Percentiles rank a stretch among this genome's conserved stretches.
phyloP scores from a whole-genome alignment of 768 basidiomycete species.

The Agrocybe praecox region DNA sequence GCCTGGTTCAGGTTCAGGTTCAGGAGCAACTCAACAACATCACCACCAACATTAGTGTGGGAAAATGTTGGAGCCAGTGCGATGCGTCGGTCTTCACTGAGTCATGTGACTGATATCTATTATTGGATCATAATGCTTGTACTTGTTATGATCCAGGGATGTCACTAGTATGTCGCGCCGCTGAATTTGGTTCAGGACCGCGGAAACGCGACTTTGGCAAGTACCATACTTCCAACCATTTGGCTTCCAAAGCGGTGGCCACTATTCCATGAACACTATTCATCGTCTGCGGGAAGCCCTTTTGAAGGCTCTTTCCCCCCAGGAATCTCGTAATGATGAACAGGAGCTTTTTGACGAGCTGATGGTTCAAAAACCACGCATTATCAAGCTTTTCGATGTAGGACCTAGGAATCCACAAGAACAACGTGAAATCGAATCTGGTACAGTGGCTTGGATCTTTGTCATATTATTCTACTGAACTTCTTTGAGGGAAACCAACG shows the following conservation, averaged over 20 bases:
- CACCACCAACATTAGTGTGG: too few species aligned
- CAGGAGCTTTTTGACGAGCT: slow-evolving; percentile 79
- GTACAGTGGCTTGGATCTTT: slow-evolving; percentile 32
- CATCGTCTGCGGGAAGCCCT: slow-evolving; percentile 57
- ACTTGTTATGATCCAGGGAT: neutral
- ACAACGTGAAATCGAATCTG: slow-evolving; percentile 70
- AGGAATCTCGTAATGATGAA: slow-evolving; percentile 53
- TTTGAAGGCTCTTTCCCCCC: slow-evolving; percentile 45
- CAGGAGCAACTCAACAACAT: too few species aligned
- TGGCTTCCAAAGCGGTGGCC: neutral
- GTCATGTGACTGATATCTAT: too few species aligned
- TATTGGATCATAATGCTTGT: neutral
- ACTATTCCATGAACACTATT: slow-evolving; percentile 56
- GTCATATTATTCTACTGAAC: slow-evolving; percentile 1
- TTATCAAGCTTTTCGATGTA: slow-evolving; percentile 67
- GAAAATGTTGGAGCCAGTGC: too few species aligned
- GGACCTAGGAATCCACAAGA: slow-evolving; percentile 64
- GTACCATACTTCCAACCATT: neutral
- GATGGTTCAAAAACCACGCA: slow-evolving; percentile 63
- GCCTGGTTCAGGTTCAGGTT: too few species aligned
- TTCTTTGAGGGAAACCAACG: slow-evolving; percentile 58
- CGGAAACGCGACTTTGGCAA: neutral
- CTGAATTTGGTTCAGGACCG: neutral
- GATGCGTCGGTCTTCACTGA: too few species aligned
- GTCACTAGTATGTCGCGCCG: neutral